Conservation (phyloP, 1,139 yeast species). For the Pichia sp. region DNA sequence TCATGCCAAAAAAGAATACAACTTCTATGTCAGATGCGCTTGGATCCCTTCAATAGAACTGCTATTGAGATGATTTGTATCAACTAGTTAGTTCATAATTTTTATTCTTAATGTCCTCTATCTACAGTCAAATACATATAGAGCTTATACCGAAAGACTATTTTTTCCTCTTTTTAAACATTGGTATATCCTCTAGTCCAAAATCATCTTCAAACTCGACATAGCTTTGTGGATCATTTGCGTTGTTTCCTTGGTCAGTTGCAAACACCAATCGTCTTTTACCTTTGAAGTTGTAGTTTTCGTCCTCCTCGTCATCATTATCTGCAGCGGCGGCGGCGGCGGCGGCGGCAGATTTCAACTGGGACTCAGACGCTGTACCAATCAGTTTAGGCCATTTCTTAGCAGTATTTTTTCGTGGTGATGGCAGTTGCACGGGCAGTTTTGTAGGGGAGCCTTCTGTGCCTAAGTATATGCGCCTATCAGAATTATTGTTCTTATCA, state of each 20-base stretch:
- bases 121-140: no score
- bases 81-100: no score
- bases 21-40: no score
- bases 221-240: neutral
- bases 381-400: conserved; percentile 33
- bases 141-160: neutral
- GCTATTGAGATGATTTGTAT: no score
- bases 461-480: neutral
- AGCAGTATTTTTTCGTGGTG: conserved; percentile 34
- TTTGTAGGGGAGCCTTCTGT: conserved; percentile 10
- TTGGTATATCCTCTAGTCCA: conserved; percentile 14
- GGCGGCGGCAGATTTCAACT: conserved; percentile 19
- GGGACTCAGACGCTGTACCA: conserved; percentile 36
- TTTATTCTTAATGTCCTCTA: no score
- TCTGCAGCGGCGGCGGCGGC: neutral
- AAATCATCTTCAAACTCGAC: conserved; percentile 12
- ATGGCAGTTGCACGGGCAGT: conserved; percentile 25
- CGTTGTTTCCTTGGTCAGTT: neutral
- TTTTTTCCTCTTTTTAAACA: conserved; percentile 11
- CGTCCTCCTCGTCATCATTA: conserved; percentile 5
- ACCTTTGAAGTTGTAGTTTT: conserved; percentile 12
- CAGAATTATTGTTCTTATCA: neutral
- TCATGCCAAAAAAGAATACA: no score
- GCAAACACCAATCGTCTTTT: conserved; percentile 8
- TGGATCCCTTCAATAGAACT: no score